Evolutionary conservation across 192 early-diverging fungal genomes (phyloP), one percentile per base, ranked within the genome.

Genomic region (Backusella psychrophila): DNA sequence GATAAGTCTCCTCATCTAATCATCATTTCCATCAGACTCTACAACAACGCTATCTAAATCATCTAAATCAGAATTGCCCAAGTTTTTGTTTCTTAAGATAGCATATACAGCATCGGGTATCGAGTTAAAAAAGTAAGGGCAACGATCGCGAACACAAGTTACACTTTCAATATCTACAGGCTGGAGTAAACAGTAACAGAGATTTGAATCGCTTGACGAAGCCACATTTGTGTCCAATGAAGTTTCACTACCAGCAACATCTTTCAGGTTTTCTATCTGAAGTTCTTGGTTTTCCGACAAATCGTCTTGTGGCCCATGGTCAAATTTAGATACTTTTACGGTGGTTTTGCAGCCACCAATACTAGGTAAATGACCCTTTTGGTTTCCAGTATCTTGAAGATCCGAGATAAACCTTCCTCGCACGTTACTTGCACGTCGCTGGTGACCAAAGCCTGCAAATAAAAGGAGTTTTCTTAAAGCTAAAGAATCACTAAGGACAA

Each of bases 51-150:
- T 49, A n/a, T 7, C 17, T 49, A 49, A 49, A n/a, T 6, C n/a
- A n/a, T n/a, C 17, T 49, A 49, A 49, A n/a, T 6, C n/a, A 49
- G 46, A 49, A 49, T 21, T 5, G 1, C n/a, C 17, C 7, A 49
- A 0, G 7, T 7, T 29, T 29, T 29, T 63, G 1, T 59, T n/a
- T 29, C 26, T 26, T 9, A 63, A 63, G 15, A 78, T 78, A 34
- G 82, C 72, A 36, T 52, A 26, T 2, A 65, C 69, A 23, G 82
- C 82, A 41, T 79, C 72, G 56, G 74, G 56, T 23, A 83, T 56
- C 11, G 78, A 74, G 14, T 39, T 52, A 36, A 77, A 78, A 66
- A 83, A 83, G 73, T 71, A 80, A 6, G 74, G 78, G 36, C 75
- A 80, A 8, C 36, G 21, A 31, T 83, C 82, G 17, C 42, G 78